Percentiles rank a stretch among this genome's conserved stretches.
These are phyloP conservation scores for Dothistroma septosporum DNA, from an alignment of 2,329 filamentous ascomycete species.

Conservation along the genomic window DNA sequence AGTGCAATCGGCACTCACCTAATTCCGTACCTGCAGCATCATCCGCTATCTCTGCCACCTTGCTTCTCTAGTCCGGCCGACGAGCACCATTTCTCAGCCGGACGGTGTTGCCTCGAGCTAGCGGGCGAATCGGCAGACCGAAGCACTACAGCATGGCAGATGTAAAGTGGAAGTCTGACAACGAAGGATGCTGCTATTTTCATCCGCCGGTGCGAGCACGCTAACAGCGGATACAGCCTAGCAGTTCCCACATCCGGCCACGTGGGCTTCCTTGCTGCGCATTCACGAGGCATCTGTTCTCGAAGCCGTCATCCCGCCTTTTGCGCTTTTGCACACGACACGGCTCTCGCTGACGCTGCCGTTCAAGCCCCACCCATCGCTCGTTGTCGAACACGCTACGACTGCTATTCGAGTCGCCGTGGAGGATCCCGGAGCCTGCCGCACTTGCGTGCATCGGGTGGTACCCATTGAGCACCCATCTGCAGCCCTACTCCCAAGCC, in stretches of 20 bases:
- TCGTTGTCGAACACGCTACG: not conserved
- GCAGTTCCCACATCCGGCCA: too few species aligned
- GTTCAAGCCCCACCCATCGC: constrained; percentile 2
- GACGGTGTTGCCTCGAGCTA: constrained; percentile 13
- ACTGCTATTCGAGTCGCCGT: constrained; percentile 14
- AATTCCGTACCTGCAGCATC: constrained; percentile 21
- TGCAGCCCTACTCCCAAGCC: constrained; percentile 5
- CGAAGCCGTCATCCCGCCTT: not conserved
- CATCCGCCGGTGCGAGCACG: not conserved
- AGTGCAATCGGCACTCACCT: constrained; percentile 6
- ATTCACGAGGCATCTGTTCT: not conserved
- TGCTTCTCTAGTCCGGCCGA: constrained; percentile 1
- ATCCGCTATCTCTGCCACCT: constrained; percentile 11
- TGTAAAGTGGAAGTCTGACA: not conserved
- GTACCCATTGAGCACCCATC: constrained; percentile 12
- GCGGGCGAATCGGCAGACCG: constrained; percentile 4
- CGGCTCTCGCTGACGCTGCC: not conserved
- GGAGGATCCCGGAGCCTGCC: constrained; percentile 15
- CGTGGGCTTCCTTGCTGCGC: not conserved
- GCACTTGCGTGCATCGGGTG: constrained; percentile 8
- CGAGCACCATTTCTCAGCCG: constrained; percentile 1
- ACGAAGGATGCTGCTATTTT: not conserved
- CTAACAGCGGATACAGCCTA: not conserved
- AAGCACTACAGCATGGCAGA: not conserved
- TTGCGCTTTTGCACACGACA: constrained; percentile 1